Evolutionary conservation across 306 rosid species (phyloP).

Genomic region (Trifolium repens): DNA sequence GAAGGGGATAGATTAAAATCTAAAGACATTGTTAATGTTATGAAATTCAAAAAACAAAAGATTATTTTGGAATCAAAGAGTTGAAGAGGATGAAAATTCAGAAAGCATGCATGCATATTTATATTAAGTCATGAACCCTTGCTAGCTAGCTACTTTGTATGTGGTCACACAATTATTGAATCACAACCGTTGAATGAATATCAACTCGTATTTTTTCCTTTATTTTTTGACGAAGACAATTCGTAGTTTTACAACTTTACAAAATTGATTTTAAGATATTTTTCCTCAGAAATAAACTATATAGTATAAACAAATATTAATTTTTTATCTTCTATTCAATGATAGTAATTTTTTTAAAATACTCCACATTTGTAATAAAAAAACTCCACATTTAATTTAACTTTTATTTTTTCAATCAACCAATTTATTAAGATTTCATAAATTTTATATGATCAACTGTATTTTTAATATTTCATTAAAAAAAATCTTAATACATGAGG

Average conservation of each 20-base stretch:
- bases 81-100: conserved; percentile 29
- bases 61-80: conserved; percentile 28
- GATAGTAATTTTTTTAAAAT: too few species aligned
- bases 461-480: too few species aligned
- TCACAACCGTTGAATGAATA: neutral
- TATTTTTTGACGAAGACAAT: too few species aligned
- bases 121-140: conserved; percentile 17
- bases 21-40: conserved; percentile 52
- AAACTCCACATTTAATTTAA: too few species aligned
- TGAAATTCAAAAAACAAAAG: neutral
- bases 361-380: too few species aligned
- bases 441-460: too few species aligned
- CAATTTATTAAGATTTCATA: too few species aligned
- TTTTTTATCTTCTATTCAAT: too few species aligned
- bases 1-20: conserved; percentile 66
- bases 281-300: neutral
- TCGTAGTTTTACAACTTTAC: neutral
- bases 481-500: too few species aligned
- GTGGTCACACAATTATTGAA: neutral
- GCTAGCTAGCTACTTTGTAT: neutral
- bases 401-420: too few species aligned
- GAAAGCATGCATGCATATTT: conserved; percentile 52
- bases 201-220: neutral
- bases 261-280: neutral
- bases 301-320: too few species aligned